phyloP scores from a whole-genome alignment of 257 asterid genomes.

The Solanum commersonii region DNA sequence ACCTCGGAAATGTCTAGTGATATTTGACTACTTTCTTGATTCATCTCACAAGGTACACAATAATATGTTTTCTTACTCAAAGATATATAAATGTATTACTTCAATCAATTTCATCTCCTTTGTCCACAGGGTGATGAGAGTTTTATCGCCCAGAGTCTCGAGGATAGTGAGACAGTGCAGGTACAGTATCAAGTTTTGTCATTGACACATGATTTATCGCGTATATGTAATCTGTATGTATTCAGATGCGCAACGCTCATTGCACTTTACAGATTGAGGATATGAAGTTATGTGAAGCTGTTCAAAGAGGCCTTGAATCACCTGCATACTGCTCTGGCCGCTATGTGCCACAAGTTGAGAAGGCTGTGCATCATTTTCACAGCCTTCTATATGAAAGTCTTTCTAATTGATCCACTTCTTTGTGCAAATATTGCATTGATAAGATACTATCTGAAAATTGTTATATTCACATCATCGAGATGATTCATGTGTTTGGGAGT shows the following conservation, averaged over 20 bases:
- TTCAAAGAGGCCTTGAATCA: constrained; percentile 74
- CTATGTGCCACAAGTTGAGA: constrained; percentile 66
- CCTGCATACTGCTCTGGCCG: constrained; percentile 56
- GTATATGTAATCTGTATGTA: background rate
- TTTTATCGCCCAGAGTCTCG: constrained; percentile 46
- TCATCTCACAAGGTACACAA: constrained; percentile 43
- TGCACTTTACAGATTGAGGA: constrained; percentile 52
- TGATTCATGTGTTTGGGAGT: no score
- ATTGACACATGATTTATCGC: background rate
- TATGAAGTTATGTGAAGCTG: constrained; percentile 33
- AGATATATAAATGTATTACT: background rate
- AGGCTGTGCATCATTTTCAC: constrained; percentile 89
- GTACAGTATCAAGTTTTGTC: constrained; percentile 7
- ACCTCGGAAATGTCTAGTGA: constrained; percentile 67
- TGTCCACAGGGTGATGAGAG: constrained; percentile 30
- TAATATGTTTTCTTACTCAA: no score
- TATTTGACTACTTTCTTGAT: constrained; percentile 78
- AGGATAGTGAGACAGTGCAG: constrained; percentile 73
- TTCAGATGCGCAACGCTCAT: background rate
- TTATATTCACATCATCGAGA: no score
- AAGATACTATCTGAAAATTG: no score
- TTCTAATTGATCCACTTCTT: background rate
- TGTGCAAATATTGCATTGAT: background rate
- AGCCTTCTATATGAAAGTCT: constrained; percentile 35
- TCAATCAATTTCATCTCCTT: background rate